Evolutionary conservation across 1,139 yeast genomes (phyloP).

Genomic region (Debaryomyces singareniensis): DNA sequence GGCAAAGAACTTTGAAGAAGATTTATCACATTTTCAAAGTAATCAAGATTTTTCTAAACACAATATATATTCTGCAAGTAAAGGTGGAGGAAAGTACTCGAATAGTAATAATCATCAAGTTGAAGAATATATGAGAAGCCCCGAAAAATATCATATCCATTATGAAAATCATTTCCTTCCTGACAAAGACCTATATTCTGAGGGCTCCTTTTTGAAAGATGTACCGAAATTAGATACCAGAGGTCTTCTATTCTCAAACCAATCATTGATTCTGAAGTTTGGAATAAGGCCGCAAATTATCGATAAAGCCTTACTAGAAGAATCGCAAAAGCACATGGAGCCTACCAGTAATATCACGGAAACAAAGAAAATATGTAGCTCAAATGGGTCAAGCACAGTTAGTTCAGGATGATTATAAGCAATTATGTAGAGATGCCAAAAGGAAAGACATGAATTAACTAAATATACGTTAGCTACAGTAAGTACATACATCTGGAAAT

Average conservation of each 20-base stretch:
- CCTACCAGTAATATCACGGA: constrained; percentile 5
- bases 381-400: too few relatives aligned
- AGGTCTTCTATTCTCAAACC: constrained; percentile 28
- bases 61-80: background rate
- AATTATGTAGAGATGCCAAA: too few relatives aligned
- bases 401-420: too few relatives aligned
- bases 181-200: constrained; percentile 27
- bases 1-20: constrained; percentile 46
- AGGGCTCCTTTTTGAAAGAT: constrained; percentile 23
- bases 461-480: too few relatives aligned
- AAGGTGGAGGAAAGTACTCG: constrained; percentile 2
- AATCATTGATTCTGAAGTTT: constrained; percentile 30
- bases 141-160: background rate
- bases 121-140: background rate
- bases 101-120: constrained; percentile 3
- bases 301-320: constrained; percentile 10
- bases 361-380: constrained; percentile 12
- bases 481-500: too few relatives aligned
- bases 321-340: background rate
- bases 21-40: constrained; percentile 32
- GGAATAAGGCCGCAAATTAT: constrained; percentile 43
- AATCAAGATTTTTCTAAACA: too few relatives aligned
- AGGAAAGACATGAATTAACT: too few relatives aligned
- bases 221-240: constrained; percentile 20
- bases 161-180: constrained; percentile 22